These are phyloP conservation scores for Trypanosoma vivax DNA, from an alignment of 208 protist genomes.

Conservation along the genomic window DNA sequence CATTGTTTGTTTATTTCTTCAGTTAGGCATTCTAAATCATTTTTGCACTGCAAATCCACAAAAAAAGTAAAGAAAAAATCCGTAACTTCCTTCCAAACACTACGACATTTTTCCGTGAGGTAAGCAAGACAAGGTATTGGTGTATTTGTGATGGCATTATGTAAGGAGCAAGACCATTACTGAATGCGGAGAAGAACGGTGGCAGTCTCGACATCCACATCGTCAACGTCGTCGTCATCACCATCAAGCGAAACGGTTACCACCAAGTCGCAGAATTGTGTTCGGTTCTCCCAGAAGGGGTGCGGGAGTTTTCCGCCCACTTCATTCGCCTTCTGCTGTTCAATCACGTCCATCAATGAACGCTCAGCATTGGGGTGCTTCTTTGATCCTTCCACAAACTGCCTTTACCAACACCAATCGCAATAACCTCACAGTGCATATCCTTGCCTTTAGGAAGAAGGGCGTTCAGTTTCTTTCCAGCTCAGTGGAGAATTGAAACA, in stretches of 20 bases:
- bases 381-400: conserved; percentile 75
- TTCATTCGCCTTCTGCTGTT: conserved; percentile 66
- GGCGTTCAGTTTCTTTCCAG: conserved; percentile 52
- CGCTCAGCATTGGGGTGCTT: conserved; percentile 70
- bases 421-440: conserved; percentile 61
- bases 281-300: conserved; percentile 76
- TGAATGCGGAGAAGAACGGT: conserved; percentile 61
- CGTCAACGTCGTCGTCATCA: conserved; percentile 67
- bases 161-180: conserved; percentile 11
- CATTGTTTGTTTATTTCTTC: no score
- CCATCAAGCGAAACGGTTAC: conserved; percentile 66
- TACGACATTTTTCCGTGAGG: no score
- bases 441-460: conserved; percentile 25
- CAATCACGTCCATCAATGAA: conserved; percentile 76
- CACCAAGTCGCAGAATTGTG: conserved; percentile 70
- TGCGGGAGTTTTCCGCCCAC: conserved; percentile 28
- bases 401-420: conserved; percentile 78
- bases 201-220: conserved; percentile 79
- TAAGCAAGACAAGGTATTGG: no score
- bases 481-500: conserved; percentile 50
- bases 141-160: no score
- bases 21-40: no score
- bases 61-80: no score
- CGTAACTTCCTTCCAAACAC: no score
- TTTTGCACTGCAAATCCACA: no score